phyloP scores from a whole-genome alignment of 1,139 yeast species.

The Yamadazyma atmosphaerica region DNA sequence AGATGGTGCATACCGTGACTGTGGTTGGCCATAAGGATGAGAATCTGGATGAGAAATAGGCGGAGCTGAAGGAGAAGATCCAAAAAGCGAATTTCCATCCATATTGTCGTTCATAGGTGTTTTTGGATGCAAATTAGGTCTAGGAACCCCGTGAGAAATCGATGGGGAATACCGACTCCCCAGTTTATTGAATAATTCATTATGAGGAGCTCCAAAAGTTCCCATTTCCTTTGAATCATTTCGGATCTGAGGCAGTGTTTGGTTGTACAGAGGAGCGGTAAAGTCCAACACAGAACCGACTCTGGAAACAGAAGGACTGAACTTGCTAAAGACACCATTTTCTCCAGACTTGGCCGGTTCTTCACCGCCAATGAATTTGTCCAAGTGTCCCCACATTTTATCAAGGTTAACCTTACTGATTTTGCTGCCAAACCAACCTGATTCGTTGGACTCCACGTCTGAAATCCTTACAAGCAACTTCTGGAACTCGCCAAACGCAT shows the following conservation, averaged over 20 bases:
- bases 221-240: no score
- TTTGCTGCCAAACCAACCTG: constrained; percentile 63
- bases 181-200: not conserved
- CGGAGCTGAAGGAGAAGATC: constrained; percentile 7
- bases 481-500: constrained; percentile 36
- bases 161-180: constrained; percentile 8
- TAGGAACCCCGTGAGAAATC: constrained; percentile 1
- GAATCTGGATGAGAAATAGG: constrained; percentile 1
- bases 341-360: constrained; percentile 39
- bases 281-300: constrained; percentile 51
- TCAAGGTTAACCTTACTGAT: constrained; percentile 78
- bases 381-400: constrained; percentile 84
- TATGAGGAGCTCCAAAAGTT: no score
- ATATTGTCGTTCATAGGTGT: constrained; percentile 12
- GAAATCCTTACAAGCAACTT: constrained; percentile 44
- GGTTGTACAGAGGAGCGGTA: constrained; percentile 16
- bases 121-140: constrained; percentile 8
- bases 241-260: constrained; percentile 11
- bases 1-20: constrained; percentile 29
- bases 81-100: constrained; percentile 11
- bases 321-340: constrained; percentile 69
- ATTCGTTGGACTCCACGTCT: constrained; percentile 40
- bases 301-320: constrained; percentile 64
- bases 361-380: constrained; percentile 91
- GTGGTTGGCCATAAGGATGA: constrained; percentile 2